phyloP scores from a whole-genome alignment of 2,329 filamentous ascomycete species.

The Aspergillus pseudonomiae region DNA sequence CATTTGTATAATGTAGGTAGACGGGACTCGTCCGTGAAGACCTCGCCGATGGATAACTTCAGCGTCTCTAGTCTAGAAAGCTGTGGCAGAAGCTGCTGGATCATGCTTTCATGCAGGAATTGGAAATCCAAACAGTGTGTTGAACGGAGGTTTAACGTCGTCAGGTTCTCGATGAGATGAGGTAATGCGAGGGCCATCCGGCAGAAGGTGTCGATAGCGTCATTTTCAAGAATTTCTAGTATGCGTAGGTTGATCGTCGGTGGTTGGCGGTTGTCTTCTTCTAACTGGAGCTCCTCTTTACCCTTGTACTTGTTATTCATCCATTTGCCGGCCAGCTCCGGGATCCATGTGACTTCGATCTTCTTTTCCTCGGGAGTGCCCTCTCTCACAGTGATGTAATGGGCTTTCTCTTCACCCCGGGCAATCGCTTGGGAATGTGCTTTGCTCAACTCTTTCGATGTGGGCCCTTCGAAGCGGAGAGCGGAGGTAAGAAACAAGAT shows the following conservation, averaged over 20 bases:
- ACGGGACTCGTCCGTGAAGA: conserved; percentile 20
- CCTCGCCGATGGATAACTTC: conserved; percentile 25
- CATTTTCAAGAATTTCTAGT: conserved; percentile 32
- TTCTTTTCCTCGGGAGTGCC: conserved; percentile 14
- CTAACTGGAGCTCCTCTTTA: background rate
- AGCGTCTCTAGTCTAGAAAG: conserved; percentile 21
- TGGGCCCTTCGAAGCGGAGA: conserved; percentile 29
- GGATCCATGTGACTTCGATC: conserved; percentile 19
- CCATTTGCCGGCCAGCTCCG: conserved; percentile 16
- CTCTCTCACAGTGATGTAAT: conserved; percentile 13
- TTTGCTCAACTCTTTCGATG: conserved; percentile 15
- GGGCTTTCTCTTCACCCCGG: conserved; percentile 19
- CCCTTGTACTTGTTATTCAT: conserved; percentile 17
- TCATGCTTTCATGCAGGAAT: conserved; percentile 15
- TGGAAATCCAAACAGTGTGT: conserved; percentile 25
- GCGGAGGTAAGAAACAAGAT: conserved; percentile 21
- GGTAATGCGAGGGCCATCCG: conserved; percentile 24
- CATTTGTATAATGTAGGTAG: conserved; percentile 22
- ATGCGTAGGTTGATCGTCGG: conserved; percentile 16
- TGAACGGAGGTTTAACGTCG: conserved; percentile 24
- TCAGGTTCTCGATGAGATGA: conserved; percentile 21
- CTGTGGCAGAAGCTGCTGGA: conserved; percentile 18
- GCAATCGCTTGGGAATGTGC: conserved; percentile 19
- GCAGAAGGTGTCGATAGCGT: conserved; percentile 27
- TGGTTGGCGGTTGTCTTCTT: background rate